Percentiles rank a stretch among this genome's conserved stretches.
These are phyloP conservation scores for Cyclotella distinguenda DNA, from an alignment of 108 stramenopile genomes.

Conservation along the genomic window DNA sequence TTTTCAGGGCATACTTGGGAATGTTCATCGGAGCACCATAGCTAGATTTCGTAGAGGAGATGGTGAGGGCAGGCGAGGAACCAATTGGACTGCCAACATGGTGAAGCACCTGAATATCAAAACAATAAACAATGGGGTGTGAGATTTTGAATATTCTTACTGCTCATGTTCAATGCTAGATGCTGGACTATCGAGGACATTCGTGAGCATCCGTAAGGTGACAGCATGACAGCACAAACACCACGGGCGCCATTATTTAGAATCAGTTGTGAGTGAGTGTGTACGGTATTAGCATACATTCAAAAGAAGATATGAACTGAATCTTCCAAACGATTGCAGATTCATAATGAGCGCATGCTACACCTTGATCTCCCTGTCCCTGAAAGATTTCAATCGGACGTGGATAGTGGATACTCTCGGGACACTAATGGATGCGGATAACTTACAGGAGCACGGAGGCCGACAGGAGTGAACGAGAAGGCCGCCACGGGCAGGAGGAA, in stretches of 20 bases:
- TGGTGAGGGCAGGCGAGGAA: slow-evolving; percentile 6
- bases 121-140: no score
- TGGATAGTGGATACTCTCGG: neutral
- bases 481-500: slow-evolving; percentile 22
- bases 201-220: neutral
- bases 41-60: slow-evolving; percentile 12
- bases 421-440: neutral
- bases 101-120: slow-evolving; percentile 25
- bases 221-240: neutral
- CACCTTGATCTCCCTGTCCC: no score
- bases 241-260: no score
- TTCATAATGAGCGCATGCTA: no score
- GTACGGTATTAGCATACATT: no score
- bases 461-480: slow-evolving; percentile 15
- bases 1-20: slow-evolving; percentile 11
- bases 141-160: no score
- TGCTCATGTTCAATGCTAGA: no score
- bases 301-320: no score
- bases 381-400: neutral
- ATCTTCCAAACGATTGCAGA: no score
- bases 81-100: slow-evolving; percentile 13
- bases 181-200: no score
- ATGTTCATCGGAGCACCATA: neutral
- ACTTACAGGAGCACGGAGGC: slow-evolving; percentile 20
- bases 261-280: no score